Evolutionary conservation across 352 stramenopile species (phyloP), one percentile per base, ranked within the genome.

Genomic region (Globisporangium middletonii): DNA sequence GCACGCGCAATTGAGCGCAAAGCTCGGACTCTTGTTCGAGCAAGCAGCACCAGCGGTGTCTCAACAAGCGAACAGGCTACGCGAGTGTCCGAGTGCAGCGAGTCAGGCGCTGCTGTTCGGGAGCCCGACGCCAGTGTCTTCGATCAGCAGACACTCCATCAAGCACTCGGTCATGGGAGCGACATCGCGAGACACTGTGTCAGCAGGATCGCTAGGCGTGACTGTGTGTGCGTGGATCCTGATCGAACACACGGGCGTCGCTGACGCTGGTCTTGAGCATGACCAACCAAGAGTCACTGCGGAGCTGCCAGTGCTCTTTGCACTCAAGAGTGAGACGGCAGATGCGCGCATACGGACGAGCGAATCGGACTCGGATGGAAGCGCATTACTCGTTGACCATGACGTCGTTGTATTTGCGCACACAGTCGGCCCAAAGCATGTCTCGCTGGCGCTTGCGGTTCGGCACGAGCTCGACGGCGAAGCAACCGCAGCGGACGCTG

Each of bases 201-300:
- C 15, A 1, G 5, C 3, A 38, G 5, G 6, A 28, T 13, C 13
- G 11, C 8, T 13, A 13, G 51, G 57, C 2, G 6, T 44, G 23
- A 55, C 59, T 16, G 18, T 64, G 2, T 56, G 48, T 4, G 18
- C 23, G 7, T 64, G 59, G 59, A 26, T 64, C 12, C 30, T 60
- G 41, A 59, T 64, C 30, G 59, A 64, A 5, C 44, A 64, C 7
- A 55, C 52, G 2, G 59, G 52, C 35, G 35, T 16, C 1, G 23
- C 37, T 23, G n/a, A 30, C 4, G 26, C 30, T 26, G 19, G 7
- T 13, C 23, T n/a, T 43, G 26, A 6, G 37, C 9, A 6, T 11
- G 0, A 28, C 6, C 18, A 8, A 23, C 23, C 23, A 23, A 12
- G 11, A 8, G 18, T 11, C 12, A 8, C 9, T 4, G 15, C 41